phyloP scores from a whole-genome alignment of 1,284 basidiomycete genomes.

The Pseudozyma pruni region DNA sequence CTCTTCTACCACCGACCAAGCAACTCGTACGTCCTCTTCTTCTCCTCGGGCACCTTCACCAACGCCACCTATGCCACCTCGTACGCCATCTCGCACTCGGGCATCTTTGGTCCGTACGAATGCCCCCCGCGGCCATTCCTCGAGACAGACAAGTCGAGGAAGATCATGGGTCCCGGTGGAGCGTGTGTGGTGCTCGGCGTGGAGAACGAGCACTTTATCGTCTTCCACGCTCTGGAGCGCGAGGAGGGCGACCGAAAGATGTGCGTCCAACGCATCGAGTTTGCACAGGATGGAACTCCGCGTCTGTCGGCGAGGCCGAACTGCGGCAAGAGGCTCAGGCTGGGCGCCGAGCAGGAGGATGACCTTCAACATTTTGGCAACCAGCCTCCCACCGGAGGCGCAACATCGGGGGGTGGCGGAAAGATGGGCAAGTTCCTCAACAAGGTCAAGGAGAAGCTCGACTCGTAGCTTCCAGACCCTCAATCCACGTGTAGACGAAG shows the following conservation, averaged over 20 bases:
- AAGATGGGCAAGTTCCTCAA: constrained; percentile 21
- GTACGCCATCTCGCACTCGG: constrained; percentile 47
- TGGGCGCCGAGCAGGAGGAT: constrained; percentile 54
- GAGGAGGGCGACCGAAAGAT: constrained; percentile 49
- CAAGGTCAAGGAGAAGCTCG: constrained; percentile 35
- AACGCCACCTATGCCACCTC: constrained; percentile 54
- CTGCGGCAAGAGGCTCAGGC: constrained; percentile 45
- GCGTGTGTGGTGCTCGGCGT: constrained; percentile 46
- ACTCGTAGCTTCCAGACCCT: constrained; percentile 18
- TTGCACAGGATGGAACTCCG: constrained; percentile 38
- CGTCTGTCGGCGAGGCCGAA: constrained; percentile 45
- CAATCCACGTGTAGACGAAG: too few species aligned
- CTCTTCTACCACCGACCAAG: constrained; percentile 42
- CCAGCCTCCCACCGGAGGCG: constrained; percentile 3
- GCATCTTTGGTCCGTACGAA: constrained; percentile 51
- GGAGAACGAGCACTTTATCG: constrained; percentile 51
- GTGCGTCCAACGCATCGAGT: constrained; percentile 52
- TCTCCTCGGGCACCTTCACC: constrained; percentile 52
- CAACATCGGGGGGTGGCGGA: constrained; percentile 2
- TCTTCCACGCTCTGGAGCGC: constrained; percentile 50
- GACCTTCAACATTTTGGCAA: constrained; percentile 40
- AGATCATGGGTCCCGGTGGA: constrained; percentile 53
- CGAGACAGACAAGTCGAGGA: constrained; percentile 37
- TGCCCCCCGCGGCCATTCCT: constrained; percentile 37
- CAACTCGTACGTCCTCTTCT: constrained; percentile 57